Evolutionary conservation across 179 eudicot species (phyloP).

Genomic region (Beta lomatogona): DNA sequence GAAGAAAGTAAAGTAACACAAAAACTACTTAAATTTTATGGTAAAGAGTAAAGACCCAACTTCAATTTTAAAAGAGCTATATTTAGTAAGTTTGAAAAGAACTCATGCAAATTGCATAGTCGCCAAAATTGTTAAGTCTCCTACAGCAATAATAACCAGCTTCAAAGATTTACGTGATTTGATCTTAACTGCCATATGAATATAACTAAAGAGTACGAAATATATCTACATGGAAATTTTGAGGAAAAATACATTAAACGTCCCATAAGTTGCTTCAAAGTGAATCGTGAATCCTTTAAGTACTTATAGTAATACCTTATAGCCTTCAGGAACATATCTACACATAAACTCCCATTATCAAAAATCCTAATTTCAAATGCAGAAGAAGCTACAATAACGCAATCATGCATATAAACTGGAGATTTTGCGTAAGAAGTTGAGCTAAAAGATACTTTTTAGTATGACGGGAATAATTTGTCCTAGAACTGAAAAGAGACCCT

Average conservation of each 20-base stretch:
- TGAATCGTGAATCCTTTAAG: not conserved
- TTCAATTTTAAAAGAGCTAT: not conserved
- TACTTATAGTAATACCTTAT: not conserved
- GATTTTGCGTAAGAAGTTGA: not conserved
- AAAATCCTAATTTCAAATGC: not conserved
- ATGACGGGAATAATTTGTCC: not conserved
- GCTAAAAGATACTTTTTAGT: not conserved
- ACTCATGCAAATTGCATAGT: not conserved
- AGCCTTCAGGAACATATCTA: not conserved
- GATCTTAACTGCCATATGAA: not conserved
- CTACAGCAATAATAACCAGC: not conserved
- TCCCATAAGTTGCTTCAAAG: not conserved
- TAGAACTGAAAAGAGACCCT: not conserved
- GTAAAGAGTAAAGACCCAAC: not conserved
- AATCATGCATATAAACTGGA: not conserved
- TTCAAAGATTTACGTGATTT: not conserved
- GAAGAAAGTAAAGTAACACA: conserved; percentile 10
- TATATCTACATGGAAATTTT: not conserved
- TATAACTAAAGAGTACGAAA: not conserved
- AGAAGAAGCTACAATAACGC: not conserved
- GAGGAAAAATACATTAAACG: not conserved
- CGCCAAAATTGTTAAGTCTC: not conserved
- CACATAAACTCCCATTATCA: not conserved
- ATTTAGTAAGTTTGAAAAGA: not conserved
- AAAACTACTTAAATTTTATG: not conserved